Conservation (phyloP, 805 yeast genomes). For the Starmerella powellii region DNA sequence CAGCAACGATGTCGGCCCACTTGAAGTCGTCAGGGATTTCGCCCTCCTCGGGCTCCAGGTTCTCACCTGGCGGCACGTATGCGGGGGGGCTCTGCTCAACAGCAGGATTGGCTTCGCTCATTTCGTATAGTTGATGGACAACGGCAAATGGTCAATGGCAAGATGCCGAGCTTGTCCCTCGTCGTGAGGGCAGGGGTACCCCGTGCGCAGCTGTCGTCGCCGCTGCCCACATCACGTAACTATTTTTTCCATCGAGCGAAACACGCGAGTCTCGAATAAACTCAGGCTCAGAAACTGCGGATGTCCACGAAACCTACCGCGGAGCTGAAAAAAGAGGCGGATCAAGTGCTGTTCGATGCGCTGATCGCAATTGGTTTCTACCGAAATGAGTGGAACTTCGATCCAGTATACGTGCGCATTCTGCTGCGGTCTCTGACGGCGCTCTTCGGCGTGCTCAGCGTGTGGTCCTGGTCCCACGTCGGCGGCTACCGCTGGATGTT, state of each 20-base stretch:
- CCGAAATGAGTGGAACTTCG: constrained; percentile 16
- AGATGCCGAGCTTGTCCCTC: no score
- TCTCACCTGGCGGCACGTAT: constrained; percentile 17
- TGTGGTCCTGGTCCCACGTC: constrained; percentile 8
- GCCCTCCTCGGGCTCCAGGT: constrained; percentile 8
- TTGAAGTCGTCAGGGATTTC: constrained; percentile 56
- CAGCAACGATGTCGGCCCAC: constrained; percentile 61
- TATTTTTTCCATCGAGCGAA: no score
- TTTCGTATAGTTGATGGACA: background rate
- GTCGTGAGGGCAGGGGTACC: no score
- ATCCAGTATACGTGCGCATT: constrained; percentile 15
- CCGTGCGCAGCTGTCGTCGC: no score
- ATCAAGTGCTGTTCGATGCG: constrained; percentile 9
- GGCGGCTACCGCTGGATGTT: constrained; percentile 16
- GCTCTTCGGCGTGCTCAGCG: constrained; percentile 4
- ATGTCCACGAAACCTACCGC: background rate
- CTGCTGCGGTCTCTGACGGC: constrained; percentile 8
- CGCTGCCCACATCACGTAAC: no score
- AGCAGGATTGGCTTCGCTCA: no score
- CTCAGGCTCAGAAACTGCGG: no score
- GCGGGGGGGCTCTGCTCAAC: constrained; percentile 7
- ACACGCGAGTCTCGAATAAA: no score
- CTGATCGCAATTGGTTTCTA: constrained; percentile 13
- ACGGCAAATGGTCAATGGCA: no score
- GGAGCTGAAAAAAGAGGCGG: constrained; percentile 5